A percentile compares a stretch with the other conserved stretches of the same genome.
Conservation (phyloP, 2,329 filamentous ascomycete genomes). For the Aschersonia sp. region DNA sequence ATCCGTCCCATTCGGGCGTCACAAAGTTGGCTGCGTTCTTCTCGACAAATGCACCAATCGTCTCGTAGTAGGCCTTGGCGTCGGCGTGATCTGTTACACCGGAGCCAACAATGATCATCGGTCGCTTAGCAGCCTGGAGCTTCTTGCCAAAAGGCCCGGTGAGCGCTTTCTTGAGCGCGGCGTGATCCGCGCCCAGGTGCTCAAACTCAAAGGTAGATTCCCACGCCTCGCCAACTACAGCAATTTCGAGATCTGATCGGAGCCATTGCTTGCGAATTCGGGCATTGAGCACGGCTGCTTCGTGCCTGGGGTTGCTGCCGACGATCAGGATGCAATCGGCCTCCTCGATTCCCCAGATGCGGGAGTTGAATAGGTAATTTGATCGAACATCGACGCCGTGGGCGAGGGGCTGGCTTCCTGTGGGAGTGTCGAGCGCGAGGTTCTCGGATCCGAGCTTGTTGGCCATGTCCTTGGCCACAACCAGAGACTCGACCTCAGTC, state of each 20-base stretch:
- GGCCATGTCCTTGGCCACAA: slow-evolving; percentile 92
- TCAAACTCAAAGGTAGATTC: slow-evolving; percentile 93
- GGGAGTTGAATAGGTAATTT: slow-evolving; percentile 95
- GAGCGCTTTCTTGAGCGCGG: slow-evolving; percentile 71
- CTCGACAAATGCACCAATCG: slow-evolving; percentile 77
- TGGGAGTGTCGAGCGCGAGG: slow-evolving; percentile 78
- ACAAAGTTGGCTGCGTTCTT: slow-evolving; percentile 83
- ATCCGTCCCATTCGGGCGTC: slow-evolving; percentile 89
- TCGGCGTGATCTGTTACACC: slow-evolving; percentile 83
- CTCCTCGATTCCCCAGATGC: slow-evolving; percentile 84
- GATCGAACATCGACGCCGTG: slow-evolving; percentile 89
- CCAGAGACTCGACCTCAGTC: slow-evolving; percentile 81
- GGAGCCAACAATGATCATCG: slow-evolving; percentile 94
- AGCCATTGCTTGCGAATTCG: slow-evolving; percentile 98
- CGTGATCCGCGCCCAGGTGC: slow-evolving; percentile 68
- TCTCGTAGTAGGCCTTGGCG: slow-evolving; percentile 86
- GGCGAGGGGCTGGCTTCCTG: slow-evolving; percentile 67
- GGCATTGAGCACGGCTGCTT: slow-evolving; percentile 89
- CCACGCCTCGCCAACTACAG: slow-evolving; percentile 78
- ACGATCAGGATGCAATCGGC: slow-evolving; percentile 85
- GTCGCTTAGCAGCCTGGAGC: slow-evolving; percentile 70
- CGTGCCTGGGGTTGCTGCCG: slow-evolving; percentile 88
- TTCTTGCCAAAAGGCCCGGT: slow-evolving; percentile 86
- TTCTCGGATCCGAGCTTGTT: slow-evolving; percentile 97
- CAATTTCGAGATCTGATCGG: slow-evolving; percentile 85